Evolutionary conservation across 495 filamentous ascomycete genomes (phyloP).

Genomic region (Stereocaulon alpinum): DNA sequence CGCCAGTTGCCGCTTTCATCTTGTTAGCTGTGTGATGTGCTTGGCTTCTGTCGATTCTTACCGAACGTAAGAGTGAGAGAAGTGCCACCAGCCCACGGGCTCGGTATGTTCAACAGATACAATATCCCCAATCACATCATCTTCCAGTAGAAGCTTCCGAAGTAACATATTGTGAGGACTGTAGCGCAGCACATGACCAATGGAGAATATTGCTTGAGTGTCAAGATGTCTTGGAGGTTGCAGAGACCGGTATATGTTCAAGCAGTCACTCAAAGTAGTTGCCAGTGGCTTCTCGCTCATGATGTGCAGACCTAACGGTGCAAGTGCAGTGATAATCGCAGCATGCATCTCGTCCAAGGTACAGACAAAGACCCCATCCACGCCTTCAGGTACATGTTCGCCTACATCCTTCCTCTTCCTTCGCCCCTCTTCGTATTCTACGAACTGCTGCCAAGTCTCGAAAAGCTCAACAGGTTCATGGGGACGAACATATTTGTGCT

Average conservation of each 20-base stretch:
- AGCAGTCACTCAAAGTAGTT: slow-evolving; percentile 63
- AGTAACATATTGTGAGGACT: slow-evolving; percentile 84
- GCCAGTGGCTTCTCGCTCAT: slow-evolving; percentile 94
- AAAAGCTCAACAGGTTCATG: slow-evolving; percentile 42
- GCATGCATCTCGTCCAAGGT: slow-evolving; percentile 81
- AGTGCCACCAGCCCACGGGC: slow-evolving; percentile 95
- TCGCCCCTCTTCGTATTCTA: slow-evolving; percentile 51
- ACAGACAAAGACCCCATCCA: slow-evolving; percentile 82
- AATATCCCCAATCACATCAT: slow-evolving; percentile 68
- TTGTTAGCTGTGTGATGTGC: not conserved
- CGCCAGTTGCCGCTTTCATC: slow-evolving; percentile 71
- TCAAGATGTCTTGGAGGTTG: slow-evolving; percentile 23
- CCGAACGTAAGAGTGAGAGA: slow-evolving; percentile 84
- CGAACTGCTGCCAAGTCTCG: slow-evolving; percentile 60
- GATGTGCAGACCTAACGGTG: slow-evolving; percentile 62
- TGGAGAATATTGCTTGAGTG: slow-evolving; percentile 58
- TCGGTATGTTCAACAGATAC: slow-evolving; percentile 83
- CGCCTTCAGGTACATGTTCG: slow-evolving; percentile 32
- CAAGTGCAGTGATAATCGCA: slow-evolving; percentile 62
- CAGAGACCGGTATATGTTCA: slow-evolving; percentile 56
- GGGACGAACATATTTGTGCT: slow-evolving; percentile 59
- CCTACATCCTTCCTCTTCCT: slow-evolving; percentile 26
- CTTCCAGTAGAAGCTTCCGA: slow-evolving; percentile 61
- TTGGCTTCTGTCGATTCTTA: slow-evolving; percentile 21
- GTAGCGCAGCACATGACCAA: slow-evolving; percentile 73